Evolutionary conservation across 2,329 filamentous ascomycete genomes (phyloP), one percentile per base, ranked within the genome.

Genomic region (Sclerotinia trifoliorum): DNA sequence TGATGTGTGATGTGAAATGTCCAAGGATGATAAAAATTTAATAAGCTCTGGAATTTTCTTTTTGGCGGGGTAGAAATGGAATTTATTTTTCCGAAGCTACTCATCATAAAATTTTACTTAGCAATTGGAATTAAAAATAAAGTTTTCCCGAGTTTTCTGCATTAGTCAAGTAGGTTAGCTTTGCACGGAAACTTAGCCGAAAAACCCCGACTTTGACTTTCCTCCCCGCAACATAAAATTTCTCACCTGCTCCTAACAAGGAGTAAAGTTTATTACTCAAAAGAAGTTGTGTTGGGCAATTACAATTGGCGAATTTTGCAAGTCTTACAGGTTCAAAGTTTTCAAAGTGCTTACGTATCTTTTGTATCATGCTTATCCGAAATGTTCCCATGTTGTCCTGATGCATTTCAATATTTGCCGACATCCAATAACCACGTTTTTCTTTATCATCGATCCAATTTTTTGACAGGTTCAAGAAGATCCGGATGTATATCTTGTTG

Each of bases 101-200:
- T 35, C 8, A 35, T 35, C 6, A 35, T 5, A 29, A n/a, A n/a
- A n/a, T n/a, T n/a, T n/a, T n/a, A n/a, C n/a, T n/a, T n/a, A 35
- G 32, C 32, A 35, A 35, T 35, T 7, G 3, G 32, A 35, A 35
- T 7, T 35, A 35, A 35, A 35, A 7, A 35, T 35, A 35, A 35
- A 35, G 6, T 35, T 35, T 35, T 35, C 10, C 35, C 8, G 35
- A 35, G 35, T 35, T 35, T 35, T 35, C 8, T 35, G 8, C 6
- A 10, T 7, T 35, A 35, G 35, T 35, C 35, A 35, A 7, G 35
- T 8, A 35, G 8, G 6, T 35, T 32, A 8, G 4, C 4, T 48
- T 46, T 5, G n/a, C 62, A 24, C n/a, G n/a, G 39, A 65, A 57
- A 44, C 49, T 65, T 65, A 57, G 39, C 35, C 62, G 62, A 57